Percentiles rank a stretch among this genome's conserved stretches.
Conservation (phyloP, 2,329 filamentous ascomycete species). For the Ceratocystis papillata region DNA sequence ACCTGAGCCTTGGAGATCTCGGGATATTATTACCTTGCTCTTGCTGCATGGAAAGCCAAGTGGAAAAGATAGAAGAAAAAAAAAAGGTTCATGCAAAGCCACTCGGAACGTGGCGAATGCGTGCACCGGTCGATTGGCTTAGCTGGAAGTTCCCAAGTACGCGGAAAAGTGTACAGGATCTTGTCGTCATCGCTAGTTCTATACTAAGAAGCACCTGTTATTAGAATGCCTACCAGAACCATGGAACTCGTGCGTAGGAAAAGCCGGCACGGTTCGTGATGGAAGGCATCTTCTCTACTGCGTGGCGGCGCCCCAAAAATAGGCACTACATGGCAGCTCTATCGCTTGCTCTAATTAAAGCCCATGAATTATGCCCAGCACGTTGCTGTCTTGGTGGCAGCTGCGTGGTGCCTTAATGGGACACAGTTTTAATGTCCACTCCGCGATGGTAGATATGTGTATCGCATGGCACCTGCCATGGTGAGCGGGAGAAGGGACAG, state of each 20-base stretch:
- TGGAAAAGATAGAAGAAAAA: neutral
- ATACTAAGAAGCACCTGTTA: constrained; percentile 6
- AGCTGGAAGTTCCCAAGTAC: neutral
- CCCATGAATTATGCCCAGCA: neutral
- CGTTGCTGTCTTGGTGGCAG: neutral
- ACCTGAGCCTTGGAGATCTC: constrained; percentile 5
- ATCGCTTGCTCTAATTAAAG: neutral
- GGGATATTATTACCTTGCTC: neutral
- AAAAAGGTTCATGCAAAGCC: constrained; percentile 13
- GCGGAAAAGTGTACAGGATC: neutral
- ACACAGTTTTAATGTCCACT: neutral
- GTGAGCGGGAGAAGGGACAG: too few species aligned
- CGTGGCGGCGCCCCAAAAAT: neutral
- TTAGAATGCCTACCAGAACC: neutral
- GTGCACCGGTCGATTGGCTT: neutral
- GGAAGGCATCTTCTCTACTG: neutral
- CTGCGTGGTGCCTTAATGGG: neutral
- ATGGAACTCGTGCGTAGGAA: neutral
- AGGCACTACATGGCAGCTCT: neutral
- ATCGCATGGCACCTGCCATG: too few species aligned
- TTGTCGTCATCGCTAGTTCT: neutral
- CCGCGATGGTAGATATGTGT: too few species aligned
- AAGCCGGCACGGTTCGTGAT: neutral
- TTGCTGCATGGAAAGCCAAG: neutral
- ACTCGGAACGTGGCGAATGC: neutral